Conservation (phyloP, 805 yeast genomes). For the Suhomyces tanzawaensis region DNA sequence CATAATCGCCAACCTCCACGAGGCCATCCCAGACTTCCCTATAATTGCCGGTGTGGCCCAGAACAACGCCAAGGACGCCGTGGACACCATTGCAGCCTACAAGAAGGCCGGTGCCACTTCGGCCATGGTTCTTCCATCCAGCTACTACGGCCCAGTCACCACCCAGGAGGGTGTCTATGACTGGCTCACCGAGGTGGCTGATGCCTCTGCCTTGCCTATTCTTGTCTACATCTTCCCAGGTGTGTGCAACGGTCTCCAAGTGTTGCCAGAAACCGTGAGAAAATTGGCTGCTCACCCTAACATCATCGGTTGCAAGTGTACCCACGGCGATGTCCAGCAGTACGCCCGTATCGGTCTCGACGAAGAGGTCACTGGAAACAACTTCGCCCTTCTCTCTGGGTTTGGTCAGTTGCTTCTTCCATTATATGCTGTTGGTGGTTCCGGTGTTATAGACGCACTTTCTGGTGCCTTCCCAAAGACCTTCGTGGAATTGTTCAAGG, state of each 20-base stretch:
- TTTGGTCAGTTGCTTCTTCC: constrained; percentile 52
- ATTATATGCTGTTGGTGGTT: constrained; percentile 44
- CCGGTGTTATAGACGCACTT: constrained; percentile 53
- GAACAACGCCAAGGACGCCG: constrained; percentile 43
- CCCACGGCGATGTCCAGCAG: constrained; percentile 50
- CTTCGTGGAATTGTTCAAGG: constrained; percentile 40
- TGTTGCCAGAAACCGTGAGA: constrained; percentile 38
- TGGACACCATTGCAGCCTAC: constrained; percentile 37
- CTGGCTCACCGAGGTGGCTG: constrained; percentile 45
- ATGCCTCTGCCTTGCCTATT: constrained; percentile 41
- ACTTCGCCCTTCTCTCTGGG: constrained; percentile 48
- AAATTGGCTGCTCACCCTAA: constrained; percentile 45
- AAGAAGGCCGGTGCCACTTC: constrained; percentile 38
- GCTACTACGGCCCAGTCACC: constrained; percentile 47
- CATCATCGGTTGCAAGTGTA: constrained; percentile 51
- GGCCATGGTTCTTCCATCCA: constrained; percentile 44
- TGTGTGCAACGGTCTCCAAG: constrained; percentile 42
- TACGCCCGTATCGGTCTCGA: constrained; percentile 45
- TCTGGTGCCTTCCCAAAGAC: constrained; percentile 53
- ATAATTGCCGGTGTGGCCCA: constrained; percentile 51
- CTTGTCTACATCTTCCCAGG: constrained; percentile 49
- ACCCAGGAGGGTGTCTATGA: constrained; percentile 47
- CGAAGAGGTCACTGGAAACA: constrained; percentile 32
- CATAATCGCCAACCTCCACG: constrained; percentile 31
- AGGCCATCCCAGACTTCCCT: constrained; percentile 38